These are phyloP conservation scores for Yarrowia alimentaria DNA, from an alignment of 805 yeast genomes.

Conservation along the genomic window DNA sequence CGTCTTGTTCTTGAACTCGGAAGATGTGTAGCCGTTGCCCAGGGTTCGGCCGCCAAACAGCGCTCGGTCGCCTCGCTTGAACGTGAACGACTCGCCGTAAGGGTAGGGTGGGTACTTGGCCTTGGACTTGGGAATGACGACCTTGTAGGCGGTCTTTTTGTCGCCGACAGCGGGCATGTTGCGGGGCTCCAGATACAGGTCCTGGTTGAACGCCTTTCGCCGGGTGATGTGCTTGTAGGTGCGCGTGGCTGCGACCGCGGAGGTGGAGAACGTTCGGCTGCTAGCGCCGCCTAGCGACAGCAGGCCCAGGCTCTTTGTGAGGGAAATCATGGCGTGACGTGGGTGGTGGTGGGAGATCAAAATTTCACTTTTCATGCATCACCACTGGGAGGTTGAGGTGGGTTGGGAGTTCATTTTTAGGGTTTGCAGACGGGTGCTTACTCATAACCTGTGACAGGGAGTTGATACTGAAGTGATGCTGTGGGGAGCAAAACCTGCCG, in stretches of 20 bases:
- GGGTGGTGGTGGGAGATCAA: not conserved
- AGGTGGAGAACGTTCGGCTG: slow-evolving; percentile 3
- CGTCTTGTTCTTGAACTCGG: slow-evolving; percentile 73
- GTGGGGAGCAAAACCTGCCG: too few species aligned
- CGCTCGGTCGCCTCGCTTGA: slow-evolving; percentile 83
- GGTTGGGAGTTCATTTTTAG: not conserved
- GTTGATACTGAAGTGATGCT: too few species aligned
- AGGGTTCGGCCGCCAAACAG: slow-evolving; percentile 86
- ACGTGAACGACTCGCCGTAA: slow-evolving; percentile 73
- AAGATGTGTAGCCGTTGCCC: slow-evolving; percentile 70
- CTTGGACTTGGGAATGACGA: slow-evolving; percentile 11
- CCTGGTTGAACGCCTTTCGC: slow-evolving; percentile 20
- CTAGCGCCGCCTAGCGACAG: not conserved
- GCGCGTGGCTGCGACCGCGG: slow-evolving; percentile 1
- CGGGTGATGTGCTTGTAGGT: slow-evolving; percentile 19
- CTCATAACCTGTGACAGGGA: too few species aligned
- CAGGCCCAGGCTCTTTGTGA: slow-evolving; percentile 1
- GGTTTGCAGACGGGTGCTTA: too few species aligned
- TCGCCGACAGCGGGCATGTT: slow-evolving; percentile 17
- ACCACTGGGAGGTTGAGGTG: too few species aligned
- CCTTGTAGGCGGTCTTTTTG: slow-evolving; percentile 31
- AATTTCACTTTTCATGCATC: not conserved
- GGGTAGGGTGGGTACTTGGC: slow-evolving; percentile 61
- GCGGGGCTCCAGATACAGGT: slow-evolving; percentile 18
- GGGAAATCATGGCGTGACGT: slow-evolving; percentile 11